A percentile compares a stretch with the other conserved stretches of the same genome.
These are phyloP conservation scores for Plantago ovata DNA, from an alignment of 257 asterid species.

Conservation along the genomic window DNA sequence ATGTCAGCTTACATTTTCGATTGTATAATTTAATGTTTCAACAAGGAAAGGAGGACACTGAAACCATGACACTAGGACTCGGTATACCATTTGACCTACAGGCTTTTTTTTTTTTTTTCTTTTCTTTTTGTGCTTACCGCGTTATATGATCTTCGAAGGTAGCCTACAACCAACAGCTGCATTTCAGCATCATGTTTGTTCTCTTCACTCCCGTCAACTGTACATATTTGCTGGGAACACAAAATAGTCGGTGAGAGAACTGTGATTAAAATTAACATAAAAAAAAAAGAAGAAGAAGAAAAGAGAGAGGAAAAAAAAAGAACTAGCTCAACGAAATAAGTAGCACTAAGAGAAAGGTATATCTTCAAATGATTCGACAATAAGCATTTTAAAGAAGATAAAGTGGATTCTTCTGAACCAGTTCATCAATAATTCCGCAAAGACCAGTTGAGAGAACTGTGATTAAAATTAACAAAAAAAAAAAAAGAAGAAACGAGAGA, in stretches of 20 bases:
- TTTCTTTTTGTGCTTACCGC: slow-evolving; percentile 42
- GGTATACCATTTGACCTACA: not conserved
- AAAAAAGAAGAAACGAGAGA: too few species aligned
- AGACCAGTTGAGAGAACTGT: too few species aligned
- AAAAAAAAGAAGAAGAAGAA: too few species aligned
- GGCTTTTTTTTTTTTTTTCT: too few species aligned
- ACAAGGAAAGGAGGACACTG: not conserved
- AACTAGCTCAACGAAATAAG: not conserved
- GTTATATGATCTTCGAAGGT: slow-evolving; percentile 44
- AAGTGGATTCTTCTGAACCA: too few species aligned
- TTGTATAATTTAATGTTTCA: too few species aligned
- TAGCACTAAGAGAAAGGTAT: not conserved
- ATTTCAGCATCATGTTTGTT: slow-evolving; percentile 31
- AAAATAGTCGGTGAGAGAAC: slow-evolving; percentile 1
- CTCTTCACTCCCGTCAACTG: slow-evolving; percentile 29
- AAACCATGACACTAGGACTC: not conserved
- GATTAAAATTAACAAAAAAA: too few species aligned
- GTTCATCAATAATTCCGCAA: too few species aligned
- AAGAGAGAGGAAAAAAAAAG: too few species aligned
- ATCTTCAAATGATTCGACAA: not conserved
- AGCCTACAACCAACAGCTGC: slow-evolving; percentile 62
- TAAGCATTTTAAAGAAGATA: too few species aligned
- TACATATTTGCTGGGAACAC: slow-evolving; percentile 44
- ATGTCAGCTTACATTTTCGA: too few species aligned
- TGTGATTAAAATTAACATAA: not conserved